Percentiles rank a stretch among this genome's conserved stretches.
phyloP scores from a whole-genome alignment of 148 eudicot species.

The Rhododendron kiyosumense region DNA sequence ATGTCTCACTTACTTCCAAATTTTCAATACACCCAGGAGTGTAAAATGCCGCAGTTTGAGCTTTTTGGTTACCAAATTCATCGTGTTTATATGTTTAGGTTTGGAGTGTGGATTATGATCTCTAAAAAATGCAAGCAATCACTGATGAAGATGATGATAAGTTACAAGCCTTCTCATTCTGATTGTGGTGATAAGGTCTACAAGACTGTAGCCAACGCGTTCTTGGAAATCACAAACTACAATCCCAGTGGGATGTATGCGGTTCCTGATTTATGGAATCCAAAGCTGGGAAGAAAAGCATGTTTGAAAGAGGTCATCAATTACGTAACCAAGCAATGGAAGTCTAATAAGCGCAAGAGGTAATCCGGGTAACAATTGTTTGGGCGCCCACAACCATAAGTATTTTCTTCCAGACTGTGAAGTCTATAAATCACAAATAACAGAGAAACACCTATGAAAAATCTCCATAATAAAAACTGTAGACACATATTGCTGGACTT shows the following conservation, averaged over 20 bases:
- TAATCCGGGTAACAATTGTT: neutral
- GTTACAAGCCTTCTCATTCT: neutral
- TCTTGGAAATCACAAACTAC: slow-evolving; percentile 47
- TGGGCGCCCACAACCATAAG: neutral
- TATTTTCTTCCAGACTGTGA: neutral
- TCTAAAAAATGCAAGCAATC: slow-evolving; percentile 25
- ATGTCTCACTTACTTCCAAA: neutral
- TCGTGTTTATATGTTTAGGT: neutral
- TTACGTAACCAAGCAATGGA: slow-evolving; percentile 30
- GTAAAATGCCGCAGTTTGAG: neutral
- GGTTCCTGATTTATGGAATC: slow-evolving; percentile 44
- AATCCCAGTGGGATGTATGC: slow-evolving; percentile 52
- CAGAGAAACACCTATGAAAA: too few relatives aligned
- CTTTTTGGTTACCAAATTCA: neutral
- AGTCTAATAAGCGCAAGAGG: slow-evolving; percentile 35
- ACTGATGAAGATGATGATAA: slow-evolving; percentile 36
- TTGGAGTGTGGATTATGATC: neutral
- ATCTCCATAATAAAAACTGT: too few relatives aligned
- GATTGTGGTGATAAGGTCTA: slow-evolving; percentile 42
- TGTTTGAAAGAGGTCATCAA: slow-evolving; percentile 43
- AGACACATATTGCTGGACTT: too few relatives aligned
- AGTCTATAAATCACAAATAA: too few relatives aligned
- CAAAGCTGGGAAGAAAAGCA: slow-evolving; percentile 42
- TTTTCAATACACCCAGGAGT: neutral
- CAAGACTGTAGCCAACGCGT: slow-evolving; percentile 38